phyloP scores from a whole-genome alignment of 352 stramenopile genomes.

The Peronospora farinosa region DNA sequence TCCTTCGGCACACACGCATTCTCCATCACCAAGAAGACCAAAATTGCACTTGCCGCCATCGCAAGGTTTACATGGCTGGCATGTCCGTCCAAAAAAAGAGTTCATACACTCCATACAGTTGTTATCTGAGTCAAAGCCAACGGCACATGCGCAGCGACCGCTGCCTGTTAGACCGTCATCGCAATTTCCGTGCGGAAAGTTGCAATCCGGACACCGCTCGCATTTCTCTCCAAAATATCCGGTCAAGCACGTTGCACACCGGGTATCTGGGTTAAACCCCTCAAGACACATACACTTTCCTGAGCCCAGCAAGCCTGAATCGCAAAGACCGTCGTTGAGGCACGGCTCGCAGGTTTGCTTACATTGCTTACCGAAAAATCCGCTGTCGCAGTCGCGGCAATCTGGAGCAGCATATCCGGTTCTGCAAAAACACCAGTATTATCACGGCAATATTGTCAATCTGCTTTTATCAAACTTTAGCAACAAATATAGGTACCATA shows the following conservation, averaged over 20 bases:
- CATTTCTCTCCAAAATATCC: slow-evolving; percentile 69
- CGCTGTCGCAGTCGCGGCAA: slow-evolving; percentile 53
- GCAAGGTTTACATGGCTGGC: slow-evolving; percentile 72
- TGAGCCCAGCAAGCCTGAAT: slow-evolving; percentile 49
- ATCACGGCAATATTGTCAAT: slow-evolving; percentile 2
- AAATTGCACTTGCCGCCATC: slow-evolving; percentile 77
- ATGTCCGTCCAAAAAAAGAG: slow-evolving; percentile 70
- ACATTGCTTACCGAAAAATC: slow-evolving; percentile 55
- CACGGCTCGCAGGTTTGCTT: slow-evolving; percentile 58
- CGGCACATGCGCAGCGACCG: slow-evolving; percentile 77
- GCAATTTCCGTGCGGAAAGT: slow-evolving; percentile 81
- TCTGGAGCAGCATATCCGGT: slow-evolving; percentile 61
- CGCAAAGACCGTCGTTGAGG: slow-evolving; percentile 65
- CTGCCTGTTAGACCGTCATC: slow-evolving; percentile 75
- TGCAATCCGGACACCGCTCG: slow-evolving; percentile 68
- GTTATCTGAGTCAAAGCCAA: slow-evolving; percentile 61
- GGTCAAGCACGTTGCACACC: slow-evolving; percentile 74
- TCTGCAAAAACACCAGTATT: slow-evolving; percentile 13
- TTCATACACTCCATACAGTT: slow-evolving; percentile 84
- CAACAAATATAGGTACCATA: slow-evolving; percentile 30
- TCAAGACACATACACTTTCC: slow-evolving; percentile 65
- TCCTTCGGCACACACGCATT: slow-evolving; percentile 75
- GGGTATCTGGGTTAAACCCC: slow-evolving; percentile 68
- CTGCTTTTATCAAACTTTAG: not conserved
- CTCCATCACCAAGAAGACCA: slow-evolving; percentile 61